Base-by-base conservation (phyloP, 495 filamentous ascomycete species). In the Trypethelium eluteriae region DNA sequence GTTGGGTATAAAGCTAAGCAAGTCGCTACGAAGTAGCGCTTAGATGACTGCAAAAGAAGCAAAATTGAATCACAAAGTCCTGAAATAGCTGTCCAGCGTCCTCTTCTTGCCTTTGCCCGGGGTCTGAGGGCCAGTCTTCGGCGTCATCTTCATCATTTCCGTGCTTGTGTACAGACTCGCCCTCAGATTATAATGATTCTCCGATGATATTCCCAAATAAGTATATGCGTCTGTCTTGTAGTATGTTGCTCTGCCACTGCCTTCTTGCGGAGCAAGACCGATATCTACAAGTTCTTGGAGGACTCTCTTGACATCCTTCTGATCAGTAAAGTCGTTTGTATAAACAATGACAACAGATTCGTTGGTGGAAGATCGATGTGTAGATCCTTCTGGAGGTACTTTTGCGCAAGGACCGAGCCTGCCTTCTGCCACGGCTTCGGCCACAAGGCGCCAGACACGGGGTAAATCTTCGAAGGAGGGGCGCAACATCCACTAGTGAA, bases 191-290 rank as follows among this genome's bases (percentile, higher is more conserved):
- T 85, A 93, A 7, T 82, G 74, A 75, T 94, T 96, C 10, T 81
- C 80, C 1, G 79, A 77, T 46, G 80, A 81, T 41, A 95, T 85
- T 10, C 84, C 84, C 38, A 95, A 77, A 70, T 87, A 77, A 1
- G 92, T 93, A 69, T 84, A 93, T 0, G 85, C 89, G 81, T 95
- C 91, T 65, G 80, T 82, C 73, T 95, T 94, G 75, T 95, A 96
- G 68, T 89, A 93, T 62, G 95, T 84, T 14, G 80, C 79, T 65
- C 73, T 78, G 25, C 62, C 59, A 12, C 59, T 50, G 34, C 56
- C 66, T 18, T 66, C 66, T 16, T 67, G 66, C 32, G 79, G 79
- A 25, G 88, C 79, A 65, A 93, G 72, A 4, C 81, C 85, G 65
- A 91, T 72, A 56, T 83, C 77, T 50, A 81, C 80, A 68, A 95